Evolutionary conservation across 495 filamentous ascomycete genomes (phyloP), one percentile per base, ranked within the genome.

Genomic region (Ramalina intermedia): DNA sequence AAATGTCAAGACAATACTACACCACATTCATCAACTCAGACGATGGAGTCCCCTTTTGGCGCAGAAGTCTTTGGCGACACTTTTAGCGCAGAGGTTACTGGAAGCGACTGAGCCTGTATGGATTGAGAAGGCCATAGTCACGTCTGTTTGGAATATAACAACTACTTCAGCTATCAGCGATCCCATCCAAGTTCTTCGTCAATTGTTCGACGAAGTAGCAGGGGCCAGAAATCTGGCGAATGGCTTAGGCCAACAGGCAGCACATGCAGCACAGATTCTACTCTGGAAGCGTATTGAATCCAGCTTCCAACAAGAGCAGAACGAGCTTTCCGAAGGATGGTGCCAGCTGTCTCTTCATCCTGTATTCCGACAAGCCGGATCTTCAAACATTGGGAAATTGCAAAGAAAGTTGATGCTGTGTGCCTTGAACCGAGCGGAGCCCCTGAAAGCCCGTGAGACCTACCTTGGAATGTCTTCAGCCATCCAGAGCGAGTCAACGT

Each of bases 221-320:
- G 51, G 51, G 16, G 61, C 58, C 13, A 0, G 23, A 6, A 24
- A 13, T 33, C 56, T 69, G 18, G 48, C 55, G 26, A 55, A 57
- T 9, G 46, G 58, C 14, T 52, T 86, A 11, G 64, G 72, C 37
- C 60, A 72, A 11, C 69, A 73, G 39, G 76, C 81, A 23, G 78
- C 82, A 12, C 72, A 85, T 54, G 84, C 82, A 43, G 76, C 76
- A 13, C 78, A 90, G 54, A 80, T 78, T 54, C 83, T 85, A 63
- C 47, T 93, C 23, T 91, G 86, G 84, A 94, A 86, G 61, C 69
- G 70, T 39, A 66, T 85, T 26, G 82, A 87, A 35, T 61, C 67
- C 4, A 67, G 68, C 20, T 76, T 75, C 50, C 66, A 58, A 12
- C 68, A 75, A 37, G 65, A 69, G 1, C 65, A 76, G 26, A 74